A percentile compares a stretch with the other conserved stretches of the same genome.
Conservation (phyloP, 371 early-diverging fungal species). For the Apophysomyces ossiformis region DNA sequence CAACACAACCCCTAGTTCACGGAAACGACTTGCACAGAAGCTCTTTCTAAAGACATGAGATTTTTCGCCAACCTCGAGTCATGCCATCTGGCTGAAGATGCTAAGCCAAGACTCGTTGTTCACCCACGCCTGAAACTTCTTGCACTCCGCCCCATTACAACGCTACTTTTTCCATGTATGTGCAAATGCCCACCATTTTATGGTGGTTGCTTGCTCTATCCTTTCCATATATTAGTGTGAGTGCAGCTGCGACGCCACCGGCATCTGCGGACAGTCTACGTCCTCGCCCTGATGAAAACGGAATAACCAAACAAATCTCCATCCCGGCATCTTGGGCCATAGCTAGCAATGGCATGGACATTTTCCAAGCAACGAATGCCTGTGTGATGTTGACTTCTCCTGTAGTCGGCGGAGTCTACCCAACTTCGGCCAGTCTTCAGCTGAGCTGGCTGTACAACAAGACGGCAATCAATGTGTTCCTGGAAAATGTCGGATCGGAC, state of each 20-base stretch:
- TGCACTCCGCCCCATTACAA: constrained; percentile 3
- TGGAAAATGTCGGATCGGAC: not conserved
- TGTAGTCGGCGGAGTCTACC: constrained; percentile 20
- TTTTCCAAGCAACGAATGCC: constrained; percentile 4
- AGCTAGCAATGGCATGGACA: constrained; percentile 6
- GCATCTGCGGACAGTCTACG: not conserved
- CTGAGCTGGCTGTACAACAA: constrained; percentile 17
- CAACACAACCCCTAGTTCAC: no score
- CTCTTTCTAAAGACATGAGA: no score
- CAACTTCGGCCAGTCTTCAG: constrained; percentile 10
- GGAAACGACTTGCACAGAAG: no score
- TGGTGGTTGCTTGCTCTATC: not conserved
- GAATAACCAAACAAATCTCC: not conserved
- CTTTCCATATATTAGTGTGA: not conserved
- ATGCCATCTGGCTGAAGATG: not conserved
- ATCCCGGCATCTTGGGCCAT: constrained; percentile 18
- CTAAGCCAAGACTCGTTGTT: constrained; percentile 1
- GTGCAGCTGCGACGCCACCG: not conserved
- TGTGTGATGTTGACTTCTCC: constrained; percentile 19
- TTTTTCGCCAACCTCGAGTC: not conserved
- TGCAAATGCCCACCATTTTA: not conserved
- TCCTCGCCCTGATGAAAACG: not conserved
- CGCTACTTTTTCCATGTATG: not conserved
- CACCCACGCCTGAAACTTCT: not conserved
- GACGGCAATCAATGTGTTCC: not conserved